Evolutionary conservation across 768 basidiomycete species (phyloP), one percentile per base, ranked within the genome.

Genomic region (Tremella mesenterica): DNA sequence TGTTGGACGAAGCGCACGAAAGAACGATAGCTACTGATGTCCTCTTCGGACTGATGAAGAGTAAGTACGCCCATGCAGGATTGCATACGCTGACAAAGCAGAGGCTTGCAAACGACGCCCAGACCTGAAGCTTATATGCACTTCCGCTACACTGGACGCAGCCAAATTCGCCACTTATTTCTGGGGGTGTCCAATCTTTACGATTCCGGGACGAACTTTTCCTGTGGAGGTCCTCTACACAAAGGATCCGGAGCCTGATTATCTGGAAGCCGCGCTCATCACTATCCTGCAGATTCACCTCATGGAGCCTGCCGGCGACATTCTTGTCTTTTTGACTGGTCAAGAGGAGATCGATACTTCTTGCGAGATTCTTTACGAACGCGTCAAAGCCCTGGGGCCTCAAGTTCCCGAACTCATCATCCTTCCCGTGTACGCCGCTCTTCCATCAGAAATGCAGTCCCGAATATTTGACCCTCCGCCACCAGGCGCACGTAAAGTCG

Each of bases 141-240:
- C 95, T 0, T 97, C 95, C 0, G 95, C 95, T 1, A 99, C 95
- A 1, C 79, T 99, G n/a, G 93, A 99, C 59, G 93, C 95, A 51
- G 93, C 96, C 75, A 97, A 97, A 77, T 99, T 99, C 75, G 92
- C 93, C 21, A 91, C 91, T 68, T 99, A 99, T 79, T 99, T 99
- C 79, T 95, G 85, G 72, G 89, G 87, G 5, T 96, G 92, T 74
- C 93, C 95, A 26, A 97, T 99, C 74, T 97, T 97, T 79, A 95
- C 93, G 31, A 97, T 99, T 60, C 95, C 95, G n/a, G 95, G 95
- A 63, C 85, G 92, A 66, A 91, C 91, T n/a, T 97, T 88, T 75
- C 95, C 95, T 5, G 95, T 97, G 58, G 95, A 99, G 74, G 81
- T 87, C 27, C 77, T 97, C n/a, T 99, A 97, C 76, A 96, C 93